Base-by-base conservation (phyloP, 306 rosid genomes). In the Castanea sativa region DNA sequence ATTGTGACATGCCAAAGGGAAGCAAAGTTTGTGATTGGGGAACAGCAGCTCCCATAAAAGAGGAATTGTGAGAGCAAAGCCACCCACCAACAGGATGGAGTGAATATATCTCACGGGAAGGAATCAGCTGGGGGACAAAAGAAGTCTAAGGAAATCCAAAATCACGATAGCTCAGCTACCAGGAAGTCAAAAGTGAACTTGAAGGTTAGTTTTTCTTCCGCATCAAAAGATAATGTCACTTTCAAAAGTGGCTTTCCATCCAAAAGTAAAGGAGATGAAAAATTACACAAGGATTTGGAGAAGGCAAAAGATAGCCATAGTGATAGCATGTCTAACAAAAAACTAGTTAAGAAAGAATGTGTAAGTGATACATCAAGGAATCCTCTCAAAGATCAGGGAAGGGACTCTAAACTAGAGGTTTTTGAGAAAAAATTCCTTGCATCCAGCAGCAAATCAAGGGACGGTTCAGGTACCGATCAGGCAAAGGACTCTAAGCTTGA, bases 111-210 rank as follows among this genome's bases (percentile, higher is more conserved):
- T 73, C 83, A 73, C 18, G 80, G 86, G 43, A 80, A 83, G 81
- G 98, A 92, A 74, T 41, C 80, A 60, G 81, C 71, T 2, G 91
- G 78, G 55, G 90, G 84, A 19, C 90, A 92, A 85, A 87, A 85
- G 86, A 95, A 86, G 78, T 78, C 79, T 60, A 92, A 90, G 86
- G 94, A 85, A 78, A 84, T 82, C 77, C 86, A 78, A 32, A 60
- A 30, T 23, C 57, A 81, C 55, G 80, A 84, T 75, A 76, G 86
- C 35, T 1, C 63, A 38, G 84, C 69, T 76, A 71, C 69, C 23
- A 90, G 87, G 76, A 84, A 72, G 32, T 83, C 88, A 27, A 86
- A 86, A 78, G 92, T 88, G 75, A 80, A 76, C 88, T 64, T 25
- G 41, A 85, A 80, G 85, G 79, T 69, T 81, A 81, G 83, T 69